Conservation (phyloP, 177 flowering plant genomes). For the Vitis hybrid region DNA sequence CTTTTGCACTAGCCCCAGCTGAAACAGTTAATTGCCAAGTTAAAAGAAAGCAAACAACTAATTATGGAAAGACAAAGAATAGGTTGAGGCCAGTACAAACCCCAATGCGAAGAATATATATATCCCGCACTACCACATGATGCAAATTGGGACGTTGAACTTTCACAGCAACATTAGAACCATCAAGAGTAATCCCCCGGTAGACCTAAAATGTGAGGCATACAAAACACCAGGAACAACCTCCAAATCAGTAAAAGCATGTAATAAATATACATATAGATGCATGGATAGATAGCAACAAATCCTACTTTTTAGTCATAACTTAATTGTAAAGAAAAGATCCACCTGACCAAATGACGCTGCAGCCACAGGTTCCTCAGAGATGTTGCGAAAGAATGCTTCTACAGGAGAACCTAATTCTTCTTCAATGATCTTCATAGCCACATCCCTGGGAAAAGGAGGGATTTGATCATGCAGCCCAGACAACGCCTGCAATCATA, state of each 20-base stretch:
- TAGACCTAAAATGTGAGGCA: slow-evolving; percentile 59
- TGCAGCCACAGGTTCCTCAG: slow-evolving; percentile 92
- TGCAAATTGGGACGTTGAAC: slow-evolving; percentile 94
- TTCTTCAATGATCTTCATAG: slow-evolving; percentile 88
- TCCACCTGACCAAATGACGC: slow-evolving; percentile 99
- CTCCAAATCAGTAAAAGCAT: no score
- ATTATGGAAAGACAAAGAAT: background rate
- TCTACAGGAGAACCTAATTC: slow-evolving; percentile 82
- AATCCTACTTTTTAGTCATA: background rate
- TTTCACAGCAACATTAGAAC: slow-evolving; percentile 80
- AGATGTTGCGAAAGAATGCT: slow-evolving; percentile 58
- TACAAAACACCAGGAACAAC: no score
- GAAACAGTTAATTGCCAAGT: slow-evolving; percentile 21
- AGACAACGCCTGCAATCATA: slow-evolving; percentile 81
- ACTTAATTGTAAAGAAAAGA: slow-evolving; percentile 6
- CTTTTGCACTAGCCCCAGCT: slow-evolving; percentile 79
- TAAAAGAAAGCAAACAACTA: background rate
- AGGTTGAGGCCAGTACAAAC: slow-evolving; percentile 39
- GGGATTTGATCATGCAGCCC: slow-evolving; percentile 93
- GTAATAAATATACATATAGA: background rate
- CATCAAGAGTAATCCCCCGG: slow-evolving; percentile 68
- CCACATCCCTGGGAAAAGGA: slow-evolving; percentile 77
- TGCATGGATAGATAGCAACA: background rate
- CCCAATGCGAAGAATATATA: slow-evolving; percentile 91
- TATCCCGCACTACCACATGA: slow-evolving; percentile 84